phyloP scores from a whole-genome alignment of 768 basidiomycete genomes.

The Ramaria sp. region DNA sequence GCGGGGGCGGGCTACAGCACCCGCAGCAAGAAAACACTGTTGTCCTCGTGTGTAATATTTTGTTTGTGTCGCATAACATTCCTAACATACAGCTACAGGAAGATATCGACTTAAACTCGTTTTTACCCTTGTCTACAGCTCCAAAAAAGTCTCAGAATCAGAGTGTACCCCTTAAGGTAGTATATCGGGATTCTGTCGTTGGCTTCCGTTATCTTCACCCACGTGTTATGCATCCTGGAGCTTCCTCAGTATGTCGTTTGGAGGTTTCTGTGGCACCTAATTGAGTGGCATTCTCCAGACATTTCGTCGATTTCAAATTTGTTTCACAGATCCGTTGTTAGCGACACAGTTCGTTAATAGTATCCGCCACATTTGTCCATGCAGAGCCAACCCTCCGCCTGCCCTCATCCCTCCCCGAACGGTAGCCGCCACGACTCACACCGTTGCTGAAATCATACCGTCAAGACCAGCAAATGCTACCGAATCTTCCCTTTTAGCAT shows the following conservation, averaged over 20 bases:
- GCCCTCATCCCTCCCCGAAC: too few relatives aligned
- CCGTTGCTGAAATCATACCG: too few relatives aligned
- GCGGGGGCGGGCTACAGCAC: not conserved
- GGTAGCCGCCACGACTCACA: too few relatives aligned
- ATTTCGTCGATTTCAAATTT: slow-evolving; percentile 8
- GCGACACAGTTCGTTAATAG: not conserved
- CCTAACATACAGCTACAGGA: not conserved
- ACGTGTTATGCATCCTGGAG: not conserved
- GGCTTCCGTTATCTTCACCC: slow-evolving; percentile 3
- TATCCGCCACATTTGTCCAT: slow-evolving; percentile 3
- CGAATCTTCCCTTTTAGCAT: too few relatives aligned
- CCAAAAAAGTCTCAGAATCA: not conserved
- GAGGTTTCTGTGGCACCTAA: not conserved
- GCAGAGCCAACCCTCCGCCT: not conserved
- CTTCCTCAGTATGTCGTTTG: not conserved
- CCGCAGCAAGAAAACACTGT: not conserved
- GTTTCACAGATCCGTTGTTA: not conserved
- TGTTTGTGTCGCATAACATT: not conserved
- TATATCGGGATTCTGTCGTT: slow-evolving; percentile 7
- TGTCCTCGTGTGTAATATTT: not conserved
- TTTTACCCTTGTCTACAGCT: not conserved
- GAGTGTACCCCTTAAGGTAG: slow-evolving; percentile 2
- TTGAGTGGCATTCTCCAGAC: not conserved
- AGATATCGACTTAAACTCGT: slow-evolving; percentile 3
- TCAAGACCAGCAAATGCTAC: too few relatives aligned